Evolutionary conservation across 257 asterid genomes (phyloP), one percentile per base, ranked within the genome.

Genomic region (Hygrophila difformis): DNA sequence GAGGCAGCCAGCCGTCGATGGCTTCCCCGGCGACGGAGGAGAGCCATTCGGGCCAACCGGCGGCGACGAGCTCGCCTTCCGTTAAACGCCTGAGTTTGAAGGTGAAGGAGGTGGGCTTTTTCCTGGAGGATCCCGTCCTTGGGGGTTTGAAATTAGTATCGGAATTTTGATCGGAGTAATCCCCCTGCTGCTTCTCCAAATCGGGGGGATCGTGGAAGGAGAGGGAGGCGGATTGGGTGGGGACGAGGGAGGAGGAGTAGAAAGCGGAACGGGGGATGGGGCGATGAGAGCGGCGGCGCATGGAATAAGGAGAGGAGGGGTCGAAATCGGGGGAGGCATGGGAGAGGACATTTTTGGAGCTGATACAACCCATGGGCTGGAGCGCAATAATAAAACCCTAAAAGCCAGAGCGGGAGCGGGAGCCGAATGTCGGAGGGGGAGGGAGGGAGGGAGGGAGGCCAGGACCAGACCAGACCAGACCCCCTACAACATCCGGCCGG

Each of bases 41-140:
- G 20, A 91, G 86, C 98, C 96, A 91, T 12, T 82, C 71, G 0
- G 98, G 98, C 98, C 98, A 91, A 5, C 94, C 93, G 0, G 96
- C 83, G 0, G 94, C 82, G 4, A 61, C 77, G 4, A 79, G 88
- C 58, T 80, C 98, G 12, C 65, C 78, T 40, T 86, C 94, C 5
- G 79, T 62, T 49, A 74, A 15, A 82, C 95, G 62, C 59, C 95
- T 93, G 23, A 86, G 82, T 61, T 62, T 76, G 50, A 86, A 40
- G 69, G 83, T 78, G 21, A 85, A 75, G 31, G 7, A 26, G 8
- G 4, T 26, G 7, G 31, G 7, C 31, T 26, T 26, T 8, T 28
- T 61, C 78, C 11, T 62, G 64, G 82, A 53, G 3, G 67, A 51
- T 12, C 59, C 76, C 40, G 68, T 68, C 54, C 59, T 78, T 2